Evolutionary conservation across 2,329 filamentous ascomycete species (phyloP).

Genomic region (Venturia pyrina): DNA sequence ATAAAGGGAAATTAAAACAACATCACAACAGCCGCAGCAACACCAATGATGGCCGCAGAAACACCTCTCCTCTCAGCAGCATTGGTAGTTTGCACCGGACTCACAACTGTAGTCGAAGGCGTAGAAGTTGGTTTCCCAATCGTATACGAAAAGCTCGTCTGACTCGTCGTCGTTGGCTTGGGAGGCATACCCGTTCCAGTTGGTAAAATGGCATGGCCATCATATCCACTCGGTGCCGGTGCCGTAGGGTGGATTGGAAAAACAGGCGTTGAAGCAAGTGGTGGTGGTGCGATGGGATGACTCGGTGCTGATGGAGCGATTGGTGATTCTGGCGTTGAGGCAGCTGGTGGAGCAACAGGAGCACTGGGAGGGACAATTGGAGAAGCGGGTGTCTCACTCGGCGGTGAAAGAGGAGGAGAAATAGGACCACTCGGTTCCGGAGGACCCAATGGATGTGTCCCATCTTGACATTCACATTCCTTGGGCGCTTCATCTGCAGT

Average conservation of each 20-base stretch:
- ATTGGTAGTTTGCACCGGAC: neutral
- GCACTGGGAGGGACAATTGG: neutral
- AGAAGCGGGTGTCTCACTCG: neutral
- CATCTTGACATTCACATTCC: neutral
- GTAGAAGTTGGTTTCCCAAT: slow-evolving; percentile 24
- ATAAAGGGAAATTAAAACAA: neutral
- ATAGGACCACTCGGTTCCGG: neutral
- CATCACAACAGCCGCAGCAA: neutral
- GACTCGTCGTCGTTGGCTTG: neutral
- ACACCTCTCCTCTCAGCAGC: neutral
- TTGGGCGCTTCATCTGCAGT: slow-evolving; percentile 16
- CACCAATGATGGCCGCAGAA: neutral
- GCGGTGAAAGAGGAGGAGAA: neutral
- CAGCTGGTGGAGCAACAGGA: neutral
- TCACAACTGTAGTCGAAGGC: neutral
- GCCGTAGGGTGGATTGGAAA: neutral
- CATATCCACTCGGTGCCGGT: neutral
- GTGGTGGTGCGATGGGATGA: neutral
- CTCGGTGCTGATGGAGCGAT: neutral
- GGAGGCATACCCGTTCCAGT: neutral
- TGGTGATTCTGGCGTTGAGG: neutral
- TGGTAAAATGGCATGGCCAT: neutral
- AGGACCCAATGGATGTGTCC: neutral
- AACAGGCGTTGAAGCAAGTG: neutral
- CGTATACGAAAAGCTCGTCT: neutral